phyloP scores from a whole-genome alignment of 495 filamentous ascomycete species.

The Aspergillus carlsbadensis region DNA sequence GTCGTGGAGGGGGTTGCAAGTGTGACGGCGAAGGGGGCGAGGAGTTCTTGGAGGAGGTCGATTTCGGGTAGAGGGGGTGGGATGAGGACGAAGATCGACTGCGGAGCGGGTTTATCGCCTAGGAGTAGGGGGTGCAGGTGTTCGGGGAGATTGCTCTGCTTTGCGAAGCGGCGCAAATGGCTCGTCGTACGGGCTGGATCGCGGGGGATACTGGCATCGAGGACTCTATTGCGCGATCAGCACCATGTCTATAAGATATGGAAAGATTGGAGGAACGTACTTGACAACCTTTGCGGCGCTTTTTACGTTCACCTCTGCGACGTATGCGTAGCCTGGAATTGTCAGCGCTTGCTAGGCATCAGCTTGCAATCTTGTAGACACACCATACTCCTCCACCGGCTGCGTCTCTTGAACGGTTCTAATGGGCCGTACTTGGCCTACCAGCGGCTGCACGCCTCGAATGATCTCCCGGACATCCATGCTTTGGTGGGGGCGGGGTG shows the following conservation, averaged over 20 bases:
- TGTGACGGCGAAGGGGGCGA: constrained; percentile 35
- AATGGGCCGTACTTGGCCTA: constrained; percentile 36
- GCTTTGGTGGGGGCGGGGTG: not conserved
- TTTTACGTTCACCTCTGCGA: constrained; percentile 45
- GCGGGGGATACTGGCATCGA: constrained; percentile 50
- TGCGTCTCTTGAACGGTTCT: constrained; percentile 43
- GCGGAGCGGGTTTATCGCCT: constrained; percentile 17
- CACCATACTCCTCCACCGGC: constrained; percentile 41
- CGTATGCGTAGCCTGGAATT: constrained; percentile 38
- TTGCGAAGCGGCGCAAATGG: constrained; percentile 82
- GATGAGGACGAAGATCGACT: constrained; percentile 41
- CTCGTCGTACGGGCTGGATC: constrained; percentile 60
- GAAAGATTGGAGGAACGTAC: constrained; percentile 24
- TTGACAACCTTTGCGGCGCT: constrained; percentile 47
- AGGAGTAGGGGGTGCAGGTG: constrained; percentile 35
- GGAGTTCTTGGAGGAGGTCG: constrained; percentile 27
- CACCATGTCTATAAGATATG: not conserved
- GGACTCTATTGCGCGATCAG: constrained; percentile 26
- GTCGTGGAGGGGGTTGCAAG: constrained; percentile 4
- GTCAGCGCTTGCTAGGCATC: not conserved
- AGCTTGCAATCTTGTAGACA: not conserved
- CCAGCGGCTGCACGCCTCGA: constrained; percentile 26
- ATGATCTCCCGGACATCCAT: constrained; percentile 31
- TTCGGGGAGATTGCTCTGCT: constrained; percentile 63
- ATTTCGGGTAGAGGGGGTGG: constrained; percentile 34